Percentiles rank a stretch among this genome's conserved stretches.
These are phyloP conservation scores for Pythium phragmiticola DNA, from an alignment of 352 stramenopile genomes.

Conservation along the genomic window DNA sequence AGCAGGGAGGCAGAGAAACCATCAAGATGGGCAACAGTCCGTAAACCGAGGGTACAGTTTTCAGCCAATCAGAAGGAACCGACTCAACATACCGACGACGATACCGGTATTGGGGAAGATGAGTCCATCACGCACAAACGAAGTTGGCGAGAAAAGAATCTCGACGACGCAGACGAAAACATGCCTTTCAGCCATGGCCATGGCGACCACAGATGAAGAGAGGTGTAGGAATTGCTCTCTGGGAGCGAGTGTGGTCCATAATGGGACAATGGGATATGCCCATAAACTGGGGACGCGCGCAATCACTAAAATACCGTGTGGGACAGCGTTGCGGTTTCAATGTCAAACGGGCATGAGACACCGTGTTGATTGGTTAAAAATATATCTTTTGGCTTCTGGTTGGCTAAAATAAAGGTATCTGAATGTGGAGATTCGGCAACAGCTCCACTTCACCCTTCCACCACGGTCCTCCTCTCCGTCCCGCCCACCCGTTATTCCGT, in stretches of 20 bases:
- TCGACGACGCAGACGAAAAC: no score
- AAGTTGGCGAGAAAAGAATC: no score
- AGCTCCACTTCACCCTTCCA: constrained; percentile 2
- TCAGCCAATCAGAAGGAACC: constrained; percentile 9
- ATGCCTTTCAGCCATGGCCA: no score
- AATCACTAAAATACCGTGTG: no score
- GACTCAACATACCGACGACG: constrained; percentile 4
- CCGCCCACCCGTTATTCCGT: neutral
- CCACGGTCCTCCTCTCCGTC: neutral
- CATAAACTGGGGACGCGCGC: no score
- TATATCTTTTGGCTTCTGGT: neutral
- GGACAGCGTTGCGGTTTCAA: neutral
- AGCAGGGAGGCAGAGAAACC: neutral
- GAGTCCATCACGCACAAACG: neutral
- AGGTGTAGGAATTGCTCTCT: no score
- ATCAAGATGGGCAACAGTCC: neutral
- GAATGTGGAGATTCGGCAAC: constrained; percentile 15
- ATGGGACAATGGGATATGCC: no score
- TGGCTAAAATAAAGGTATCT: constrained; percentile 16
- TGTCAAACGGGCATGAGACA: constrained; percentile 23
- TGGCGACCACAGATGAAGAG: no score
- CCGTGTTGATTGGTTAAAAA: constrained; percentile 9
- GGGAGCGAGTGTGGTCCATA: no score
- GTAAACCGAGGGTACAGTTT: constrained; percentile 14
- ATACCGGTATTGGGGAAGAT: constrained; percentile 11